Conservation (phyloP, 225 moss, liverwort and hornwort genomes). For the Sphagnum tenellum region DNA sequence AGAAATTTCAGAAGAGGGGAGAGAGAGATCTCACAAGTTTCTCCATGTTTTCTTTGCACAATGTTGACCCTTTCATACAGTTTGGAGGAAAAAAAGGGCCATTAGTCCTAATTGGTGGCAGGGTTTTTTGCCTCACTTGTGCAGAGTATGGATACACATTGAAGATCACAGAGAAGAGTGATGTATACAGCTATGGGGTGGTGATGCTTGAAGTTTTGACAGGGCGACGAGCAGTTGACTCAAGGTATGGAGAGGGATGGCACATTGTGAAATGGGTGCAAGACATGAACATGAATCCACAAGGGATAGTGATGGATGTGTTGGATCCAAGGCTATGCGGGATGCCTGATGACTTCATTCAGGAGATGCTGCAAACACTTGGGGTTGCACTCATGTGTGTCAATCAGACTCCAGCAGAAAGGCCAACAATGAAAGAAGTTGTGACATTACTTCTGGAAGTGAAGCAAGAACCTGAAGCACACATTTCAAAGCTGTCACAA, state of each 20-base stretch:
- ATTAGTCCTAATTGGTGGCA: too few species aligned
- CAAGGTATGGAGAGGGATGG: conserved; percentile 39
- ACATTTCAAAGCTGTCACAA: neutral
- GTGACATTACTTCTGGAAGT: conserved; percentile 39
- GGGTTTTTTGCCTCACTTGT: neutral
- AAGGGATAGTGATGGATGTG: conserved; percentile 21
- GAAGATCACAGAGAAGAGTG: conserved; percentile 6
- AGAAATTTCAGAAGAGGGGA: too few species aligned
- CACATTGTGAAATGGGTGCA: conserved; percentile 56
- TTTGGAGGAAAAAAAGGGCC: too few species aligned
- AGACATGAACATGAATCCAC: conserved; percentile 21
- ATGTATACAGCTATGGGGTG: conserved; percentile 4
- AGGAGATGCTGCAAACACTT: conserved; percentile 44
- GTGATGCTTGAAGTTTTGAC: conserved; percentile 34
- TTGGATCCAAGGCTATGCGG: conserved; percentile 31
- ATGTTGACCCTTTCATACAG: too few species aligned
- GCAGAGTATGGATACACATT: conserved; percentile 5
- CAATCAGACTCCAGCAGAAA: conserved; percentile 33
- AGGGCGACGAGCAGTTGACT: conserved; percentile 38
- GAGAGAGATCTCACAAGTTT: too few species aligned
- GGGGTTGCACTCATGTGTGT: conserved; percentile 46
- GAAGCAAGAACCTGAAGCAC: conserved; percentile 7
- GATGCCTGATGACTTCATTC: conserved; percentile 35
- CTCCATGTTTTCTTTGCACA: too few species aligned
- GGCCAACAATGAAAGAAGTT: conserved; percentile 55